Conservation (phyloP, 352 stramenopile species). For the Phytophthora constricta region DNA sequence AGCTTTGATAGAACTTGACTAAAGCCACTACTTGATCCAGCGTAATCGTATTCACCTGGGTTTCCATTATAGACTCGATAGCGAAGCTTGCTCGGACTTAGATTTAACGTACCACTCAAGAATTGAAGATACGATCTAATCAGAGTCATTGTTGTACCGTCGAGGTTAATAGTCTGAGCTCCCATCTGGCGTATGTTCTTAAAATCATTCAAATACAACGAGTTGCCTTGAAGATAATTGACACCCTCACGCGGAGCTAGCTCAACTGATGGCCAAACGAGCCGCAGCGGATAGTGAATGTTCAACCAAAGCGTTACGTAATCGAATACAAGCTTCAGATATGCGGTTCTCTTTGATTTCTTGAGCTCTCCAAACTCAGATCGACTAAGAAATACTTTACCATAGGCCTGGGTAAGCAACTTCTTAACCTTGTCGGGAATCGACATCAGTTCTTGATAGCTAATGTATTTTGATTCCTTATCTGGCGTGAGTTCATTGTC, state of each 20-base stretch:
- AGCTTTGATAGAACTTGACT: slow-evolving; percentile 8
- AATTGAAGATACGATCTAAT: too few relatives aligned
- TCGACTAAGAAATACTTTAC: slow-evolving; percentile 9
- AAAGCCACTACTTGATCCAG: slow-evolving; percentile 1
- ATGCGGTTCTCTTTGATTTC: slow-evolving; percentile 3
- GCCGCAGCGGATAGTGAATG: slow-evolving; percentile 6
- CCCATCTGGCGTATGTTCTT: slow-evolving; percentile 4
- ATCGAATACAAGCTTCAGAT: slow-evolving; percentile 9
- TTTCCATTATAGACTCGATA: slow-evolving; percentile 2
- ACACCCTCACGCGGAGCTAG: neutral
- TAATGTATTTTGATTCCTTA: slow-evolving; percentile 7
- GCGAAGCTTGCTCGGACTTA: neutral
- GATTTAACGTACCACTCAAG: slow-evolving; percentile 2
- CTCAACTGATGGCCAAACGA: slow-evolving; percentile 2
- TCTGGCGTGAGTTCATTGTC: slow-evolving; percentile 10
- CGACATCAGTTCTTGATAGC: slow-evolving; percentile 6
- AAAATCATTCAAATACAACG: slow-evolving; percentile 4
- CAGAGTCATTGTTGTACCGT: slow-evolving; percentile 6
- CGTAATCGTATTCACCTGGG: slow-evolving; percentile 8
- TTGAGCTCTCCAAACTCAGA: neutral
- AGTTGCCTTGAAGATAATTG: slow-evolving; percentile 2
- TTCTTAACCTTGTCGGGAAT: neutral
- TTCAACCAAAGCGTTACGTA: slow-evolving; percentile 6
- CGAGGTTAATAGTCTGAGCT: slow-evolving; percentile 1
- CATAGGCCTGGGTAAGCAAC: neutral